Percentiles rank a stretch among this genome's conserved stretches.
phyloP scores from a whole-genome alignment of 257 asterid species.

The Solanum peruvianum region DNA sequence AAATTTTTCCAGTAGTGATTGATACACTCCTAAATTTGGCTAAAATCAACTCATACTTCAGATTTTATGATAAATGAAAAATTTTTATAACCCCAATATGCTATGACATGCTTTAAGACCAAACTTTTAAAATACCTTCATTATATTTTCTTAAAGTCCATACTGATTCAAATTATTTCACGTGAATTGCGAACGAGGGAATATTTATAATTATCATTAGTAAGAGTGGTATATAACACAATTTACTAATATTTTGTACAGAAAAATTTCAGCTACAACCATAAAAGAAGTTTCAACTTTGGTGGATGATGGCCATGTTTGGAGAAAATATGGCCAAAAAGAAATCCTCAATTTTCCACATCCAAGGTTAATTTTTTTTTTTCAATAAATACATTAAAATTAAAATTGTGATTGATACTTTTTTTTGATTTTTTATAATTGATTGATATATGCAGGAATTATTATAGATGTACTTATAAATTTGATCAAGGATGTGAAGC shows the following conservation, averaged over 20 bases:
- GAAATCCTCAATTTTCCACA: slow-evolving; percentile 24
- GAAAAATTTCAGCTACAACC: slow-evolving; percentile 27
- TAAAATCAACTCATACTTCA: background rate
- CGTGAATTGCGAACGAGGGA: too few species aligned
- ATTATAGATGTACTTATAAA: slow-evolving; percentile 67
- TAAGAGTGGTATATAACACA: too few species aligned
- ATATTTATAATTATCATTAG: too few species aligned
- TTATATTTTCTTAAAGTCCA: background rate
- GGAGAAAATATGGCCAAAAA: slow-evolving; percentile 87
- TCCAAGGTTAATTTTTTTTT: slow-evolving; percentile 38
- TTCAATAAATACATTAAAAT: background rate
- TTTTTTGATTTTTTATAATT: background rate
- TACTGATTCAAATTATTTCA: background rate
- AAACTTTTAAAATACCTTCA: background rate
- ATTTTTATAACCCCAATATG: background rate
- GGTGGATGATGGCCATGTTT: slow-evolving; percentile 45
- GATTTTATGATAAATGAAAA: background rate
- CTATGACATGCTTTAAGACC: background rate
- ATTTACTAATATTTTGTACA: slow-evolving; percentile 8
- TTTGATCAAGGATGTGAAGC: slow-evolving; percentile 56
- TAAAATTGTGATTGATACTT: background rate
- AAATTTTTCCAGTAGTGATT: background rate
- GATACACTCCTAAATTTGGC: background rate
- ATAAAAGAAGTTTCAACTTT: slow-evolving; percentile 11
- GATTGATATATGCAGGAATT: slow-evolving; percentile 27